Conservation (phyloP, 2,329 filamentous ascomycete species). For the Ophiostoma ips region DNA sequence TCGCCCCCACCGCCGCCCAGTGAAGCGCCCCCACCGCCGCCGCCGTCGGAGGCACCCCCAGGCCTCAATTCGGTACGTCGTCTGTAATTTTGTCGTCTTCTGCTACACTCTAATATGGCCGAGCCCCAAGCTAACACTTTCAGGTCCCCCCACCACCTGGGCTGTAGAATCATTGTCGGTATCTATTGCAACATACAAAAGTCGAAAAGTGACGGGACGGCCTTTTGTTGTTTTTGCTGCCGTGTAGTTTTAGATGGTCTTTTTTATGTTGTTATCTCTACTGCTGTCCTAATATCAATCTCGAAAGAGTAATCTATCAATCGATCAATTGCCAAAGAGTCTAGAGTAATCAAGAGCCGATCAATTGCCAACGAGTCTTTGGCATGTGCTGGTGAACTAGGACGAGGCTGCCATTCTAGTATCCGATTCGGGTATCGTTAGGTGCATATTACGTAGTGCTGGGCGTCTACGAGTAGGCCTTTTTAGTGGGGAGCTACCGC, state of each 20-base stretch:
- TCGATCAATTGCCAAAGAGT: too few relatives aligned
- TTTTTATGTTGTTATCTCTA: background rate
- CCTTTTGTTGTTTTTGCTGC: too few relatives aligned
- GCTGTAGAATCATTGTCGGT: background rate
- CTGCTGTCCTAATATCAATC: too few relatives aligned
- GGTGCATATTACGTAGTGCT: background rate
- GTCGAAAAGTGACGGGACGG: too few relatives aligned
- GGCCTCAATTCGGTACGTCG: slow-evolving; percentile 34
- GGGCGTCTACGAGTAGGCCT: background rate
- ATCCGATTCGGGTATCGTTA: background rate
- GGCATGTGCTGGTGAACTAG: too few relatives aligned
- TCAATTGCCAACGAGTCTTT: too few relatives aligned
- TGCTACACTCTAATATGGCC: too few relatives aligned
- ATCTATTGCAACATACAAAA: background rate
- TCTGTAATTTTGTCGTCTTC: too few relatives aligned
- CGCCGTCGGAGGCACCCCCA: slow-evolving; percentile 36
- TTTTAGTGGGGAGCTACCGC: background rate
- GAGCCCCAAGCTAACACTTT: too few relatives aligned
- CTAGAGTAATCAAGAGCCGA: too few relatives aligned
- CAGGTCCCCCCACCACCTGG: background rate
- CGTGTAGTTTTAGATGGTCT: background rate
- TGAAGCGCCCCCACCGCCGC: slow-evolving; percentile 17
- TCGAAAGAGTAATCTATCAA: too few relatives aligned
- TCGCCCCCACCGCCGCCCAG: slow-evolving; percentile 37
- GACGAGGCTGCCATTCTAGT: background rate